Evolutionary conservation across 257 asterid species (phyloP).

Genomic region (Euphrasia confusa): DNA sequence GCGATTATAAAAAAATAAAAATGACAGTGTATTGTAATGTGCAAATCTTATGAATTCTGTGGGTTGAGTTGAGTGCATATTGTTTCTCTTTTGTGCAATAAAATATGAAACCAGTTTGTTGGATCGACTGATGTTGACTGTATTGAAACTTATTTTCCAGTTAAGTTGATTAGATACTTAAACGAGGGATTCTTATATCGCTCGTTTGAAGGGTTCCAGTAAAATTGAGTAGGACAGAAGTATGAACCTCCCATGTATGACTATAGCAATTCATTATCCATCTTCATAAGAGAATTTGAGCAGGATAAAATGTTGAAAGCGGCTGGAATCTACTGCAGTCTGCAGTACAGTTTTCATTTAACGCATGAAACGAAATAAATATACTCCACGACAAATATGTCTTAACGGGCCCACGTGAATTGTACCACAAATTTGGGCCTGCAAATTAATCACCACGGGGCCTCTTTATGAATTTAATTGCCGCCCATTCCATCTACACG

Average conservation of each 20-base stretch:
- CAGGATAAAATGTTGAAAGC: too few relatives aligned
- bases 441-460: background rate
- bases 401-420: background rate
- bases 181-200: too few relatives aligned
- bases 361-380: too few relatives aligned
- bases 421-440: background rate
- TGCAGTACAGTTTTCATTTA: background rate
- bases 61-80: background rate
- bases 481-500: too few relatives aligned
- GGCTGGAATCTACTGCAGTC: too few relatives aligned
- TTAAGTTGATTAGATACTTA: too few relatives aligned
- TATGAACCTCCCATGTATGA: background rate
- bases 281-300: background rate
- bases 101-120: background rate
- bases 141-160: background rate
- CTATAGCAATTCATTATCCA: background rate
- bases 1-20: slow-evolving; percentile 14
- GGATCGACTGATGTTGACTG: background rate
- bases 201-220: too few relatives aligned
- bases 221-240: too few relatives aligned
- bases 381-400: too few relatives aligned
- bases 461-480: background rate
- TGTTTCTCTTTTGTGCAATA: background rate
- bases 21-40: background rate
- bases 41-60: background rate